These are phyloP conservation scores for Pseudogymnoascus sp. DNA, from an alignment of 2,329 filamentous ascomycete species.

Conservation along the genomic window DNA sequence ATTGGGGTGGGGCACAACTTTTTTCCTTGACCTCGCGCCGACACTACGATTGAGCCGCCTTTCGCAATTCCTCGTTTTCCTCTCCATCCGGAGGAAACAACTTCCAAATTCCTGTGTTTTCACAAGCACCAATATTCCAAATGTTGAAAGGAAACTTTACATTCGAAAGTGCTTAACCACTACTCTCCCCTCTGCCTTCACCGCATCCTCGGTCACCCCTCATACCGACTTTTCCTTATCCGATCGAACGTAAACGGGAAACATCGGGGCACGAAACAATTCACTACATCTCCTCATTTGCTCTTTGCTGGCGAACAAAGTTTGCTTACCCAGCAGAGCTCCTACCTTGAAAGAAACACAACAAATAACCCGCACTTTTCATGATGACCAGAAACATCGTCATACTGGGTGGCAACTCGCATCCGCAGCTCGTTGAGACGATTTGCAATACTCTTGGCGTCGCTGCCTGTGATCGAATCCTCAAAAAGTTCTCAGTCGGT, in stretches of 20 bases:
- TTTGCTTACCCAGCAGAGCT: not conserved
- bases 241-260: conserved; percentile 7
- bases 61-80: conserved; percentile 7
- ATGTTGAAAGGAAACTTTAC: conserved; percentile 9
- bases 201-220: conserved; percentile 1
- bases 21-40: conserved; percentile 8
- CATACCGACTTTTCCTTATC: conserved; percentile 6
- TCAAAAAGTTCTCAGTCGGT: conserved; percentile 89
- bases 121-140: conserved; percentile 9
- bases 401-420: conserved; percentile 86
- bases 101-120: not conserved
- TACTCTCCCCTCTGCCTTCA: conserved; percentile 4
- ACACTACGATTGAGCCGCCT: conserved; percentile 6
- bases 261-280: not conserved
- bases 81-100: not conserved
- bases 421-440: conserved; percentile 77
- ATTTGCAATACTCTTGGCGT: conserved; percentile 87
- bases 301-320: not conserved
- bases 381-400: conserved; percentile 91
- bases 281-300: not conserved
- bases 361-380: not conserved
- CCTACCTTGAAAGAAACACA: not conserved
- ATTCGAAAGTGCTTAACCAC: conserved; percentile 11
- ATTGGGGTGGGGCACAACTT: conserved; percentile 8
- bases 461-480: conserved; percentile 72